Evolutionary conservation across 129 eudicot species (phyloP).

Genomic region (carrot (Daucus carota)): DNA sequence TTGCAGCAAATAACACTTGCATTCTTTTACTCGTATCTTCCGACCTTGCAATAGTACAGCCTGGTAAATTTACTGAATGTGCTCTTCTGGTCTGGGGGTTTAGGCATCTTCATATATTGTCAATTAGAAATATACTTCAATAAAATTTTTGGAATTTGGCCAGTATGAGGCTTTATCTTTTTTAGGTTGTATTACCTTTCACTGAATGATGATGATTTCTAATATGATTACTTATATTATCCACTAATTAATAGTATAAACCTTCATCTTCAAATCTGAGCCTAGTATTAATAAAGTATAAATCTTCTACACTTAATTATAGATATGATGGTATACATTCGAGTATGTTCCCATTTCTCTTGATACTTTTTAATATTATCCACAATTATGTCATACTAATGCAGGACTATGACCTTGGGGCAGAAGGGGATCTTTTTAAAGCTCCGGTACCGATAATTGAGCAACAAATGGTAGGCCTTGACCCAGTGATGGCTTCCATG

Average conservation of each 20-base stretch:
- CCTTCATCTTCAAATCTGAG: neutral
- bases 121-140: too few relatives aligned
- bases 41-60: neutral
- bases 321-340: neutral
- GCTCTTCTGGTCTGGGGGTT: neutral
- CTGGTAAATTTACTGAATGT: neutral
- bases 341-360: conserved; percentile 11
- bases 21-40: neutral
- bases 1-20: neutral
- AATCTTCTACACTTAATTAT: neutral
- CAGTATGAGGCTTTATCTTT: neutral
- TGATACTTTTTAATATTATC: neutral
- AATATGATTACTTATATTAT: neutral
- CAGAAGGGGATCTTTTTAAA: conserved; percentile 89
- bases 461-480: conserved; percentile 51
- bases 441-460: conserved; percentile 82
- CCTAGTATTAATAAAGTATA: neutral
- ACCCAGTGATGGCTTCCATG: conserved; percentile 55
- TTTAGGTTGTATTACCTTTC: neutral
- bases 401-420: conserved; percentile 80
- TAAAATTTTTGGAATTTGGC: neutral
- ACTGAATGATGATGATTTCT: neutral
- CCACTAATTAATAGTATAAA: neutral
- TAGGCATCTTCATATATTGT: neutral
- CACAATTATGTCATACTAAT: conserved; percentile 35